A percentile compares a stretch with the other conserved stretches of the same genome.
phyloP scores from a whole-genome alignment of 768 basidiomycete species.

The Agaricus subrufescens region DNA sequence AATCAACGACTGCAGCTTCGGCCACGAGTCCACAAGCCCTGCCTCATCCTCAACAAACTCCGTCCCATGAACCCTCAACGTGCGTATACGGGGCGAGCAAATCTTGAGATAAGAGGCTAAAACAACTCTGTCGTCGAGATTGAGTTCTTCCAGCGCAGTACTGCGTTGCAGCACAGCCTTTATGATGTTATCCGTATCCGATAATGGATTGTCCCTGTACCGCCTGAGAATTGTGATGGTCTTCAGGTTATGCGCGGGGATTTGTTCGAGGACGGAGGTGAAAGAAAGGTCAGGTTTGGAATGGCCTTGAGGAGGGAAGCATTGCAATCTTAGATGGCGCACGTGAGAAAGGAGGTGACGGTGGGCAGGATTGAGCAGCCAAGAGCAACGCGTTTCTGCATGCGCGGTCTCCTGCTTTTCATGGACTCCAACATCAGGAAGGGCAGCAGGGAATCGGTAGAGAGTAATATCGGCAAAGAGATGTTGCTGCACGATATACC shows the following conservation, averaged over 20 bases:
- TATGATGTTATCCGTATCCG: slow-evolving; percentile 3
- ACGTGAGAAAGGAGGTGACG: slow-evolving; percentile 6
- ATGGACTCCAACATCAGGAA: neutral
- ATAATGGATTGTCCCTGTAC: slow-evolving; percentile 2
- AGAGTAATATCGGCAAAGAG: slow-evolving; percentile 1
- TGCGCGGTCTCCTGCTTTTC: neutral
- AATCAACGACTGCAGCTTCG: slow-evolving; percentile 5
- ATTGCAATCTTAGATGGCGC: slow-evolving; percentile 4
- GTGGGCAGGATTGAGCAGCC: slow-evolving; percentile 1
- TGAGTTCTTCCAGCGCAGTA: neutral
- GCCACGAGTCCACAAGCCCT: neutral
- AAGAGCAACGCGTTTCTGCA: neutral
- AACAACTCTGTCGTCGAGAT: neutral
- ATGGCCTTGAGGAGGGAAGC: neutral
- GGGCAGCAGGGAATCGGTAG: neutral
- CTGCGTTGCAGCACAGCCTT: neutral
- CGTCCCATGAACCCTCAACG: slow-evolving; percentile 1
- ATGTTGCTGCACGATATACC: slow-evolving; percentile 8
- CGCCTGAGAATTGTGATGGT: slow-evolving; percentile 8
- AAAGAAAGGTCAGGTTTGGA: slow-evolving; percentile 5
- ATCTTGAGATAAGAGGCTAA: neutral
- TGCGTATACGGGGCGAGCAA: neutral
- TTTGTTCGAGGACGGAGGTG: neutral
- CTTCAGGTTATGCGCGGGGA: slow-evolving; percentile 1
- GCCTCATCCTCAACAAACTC: slow-evolving; percentile 7